Evolutionary conservation across 352 stramenopile genomes (phyloP).

Genomic region (Phytopythium litorale): DNA sequence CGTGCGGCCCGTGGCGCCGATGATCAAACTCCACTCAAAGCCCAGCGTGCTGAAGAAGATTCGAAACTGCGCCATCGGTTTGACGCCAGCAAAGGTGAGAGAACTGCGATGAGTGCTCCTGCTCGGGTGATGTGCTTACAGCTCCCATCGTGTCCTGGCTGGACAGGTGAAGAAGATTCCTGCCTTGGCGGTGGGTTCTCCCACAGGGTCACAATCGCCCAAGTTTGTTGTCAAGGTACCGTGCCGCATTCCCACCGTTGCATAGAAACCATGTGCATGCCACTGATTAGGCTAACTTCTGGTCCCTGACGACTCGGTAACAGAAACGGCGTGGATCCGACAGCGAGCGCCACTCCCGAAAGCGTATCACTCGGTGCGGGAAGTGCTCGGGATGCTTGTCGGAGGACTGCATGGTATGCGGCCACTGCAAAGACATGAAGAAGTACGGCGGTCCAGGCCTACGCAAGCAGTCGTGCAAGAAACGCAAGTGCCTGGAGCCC

Average conservation of each 20-base stretch:
- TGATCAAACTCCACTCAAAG: constrained; percentile 22
- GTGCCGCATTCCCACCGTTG: background rate
- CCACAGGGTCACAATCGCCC: background rate
- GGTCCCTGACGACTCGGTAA: background rate
- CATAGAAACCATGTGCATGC: background rate
- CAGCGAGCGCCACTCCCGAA: constrained; percentile 33
- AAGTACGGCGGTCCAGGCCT: constrained; percentile 85
- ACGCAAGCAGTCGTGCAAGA: constrained; percentile 87
- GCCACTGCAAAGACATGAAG: constrained; percentile 88
- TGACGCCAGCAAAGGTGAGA: background rate
- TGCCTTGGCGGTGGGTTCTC: background rate
- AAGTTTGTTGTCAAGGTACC: background rate
- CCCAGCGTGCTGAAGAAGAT: constrained; percentile 19
- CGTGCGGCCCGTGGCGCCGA: constrained; percentile 20
- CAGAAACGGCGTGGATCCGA: constrained; percentile 37
- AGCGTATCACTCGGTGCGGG: constrained; percentile 74
- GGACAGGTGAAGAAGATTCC: background rate
- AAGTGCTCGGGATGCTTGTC: constrained; percentile 74
- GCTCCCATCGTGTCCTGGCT: background rate
- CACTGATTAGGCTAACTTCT: background rate
- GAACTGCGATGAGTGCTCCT: background rate
- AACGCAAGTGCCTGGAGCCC: constrained; percentile 77
- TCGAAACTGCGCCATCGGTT: constrained; percentile 10
- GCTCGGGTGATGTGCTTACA: background rate
- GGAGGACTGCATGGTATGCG: constrained; percentile 85